Conservation (phyloP, 2,329 filamentous ascomycete genomes). For the Fusarium tuaranense region DNA sequence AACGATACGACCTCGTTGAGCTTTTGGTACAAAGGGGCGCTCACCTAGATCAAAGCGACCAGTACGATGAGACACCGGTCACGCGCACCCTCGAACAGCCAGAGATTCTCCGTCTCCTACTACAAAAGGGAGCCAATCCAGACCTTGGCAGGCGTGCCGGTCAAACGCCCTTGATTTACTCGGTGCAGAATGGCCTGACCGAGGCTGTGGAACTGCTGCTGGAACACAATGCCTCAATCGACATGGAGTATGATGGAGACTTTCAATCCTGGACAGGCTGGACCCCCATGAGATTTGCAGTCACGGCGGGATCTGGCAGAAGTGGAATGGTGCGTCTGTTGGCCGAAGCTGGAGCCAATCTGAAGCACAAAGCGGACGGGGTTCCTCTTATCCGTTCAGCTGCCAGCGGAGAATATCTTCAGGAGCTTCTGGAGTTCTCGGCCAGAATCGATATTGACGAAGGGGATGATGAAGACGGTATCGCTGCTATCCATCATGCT, state of each 20-base stretch:
- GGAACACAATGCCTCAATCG: background rate
- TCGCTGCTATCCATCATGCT: background rate
- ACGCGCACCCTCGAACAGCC: background rate
- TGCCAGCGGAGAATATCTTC: background rate
- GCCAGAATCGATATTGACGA: background rate
- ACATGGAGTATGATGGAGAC: background rate
- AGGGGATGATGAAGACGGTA: fast-evolving
- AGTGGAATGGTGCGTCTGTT: background rate
- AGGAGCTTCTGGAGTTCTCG: background rate
- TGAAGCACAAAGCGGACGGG: background rate
- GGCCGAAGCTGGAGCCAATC: conserved; percentile 7
- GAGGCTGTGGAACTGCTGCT: background rate
- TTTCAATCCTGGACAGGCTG: background rate
- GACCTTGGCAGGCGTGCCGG: fast-evolving
- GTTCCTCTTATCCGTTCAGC: background rate
- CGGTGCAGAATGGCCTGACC: fast-evolving
- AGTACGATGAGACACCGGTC: background rate
- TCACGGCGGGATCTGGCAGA: fast-evolving
- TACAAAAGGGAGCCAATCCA: background rate
- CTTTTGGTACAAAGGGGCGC: background rate
- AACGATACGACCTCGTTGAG: background rate
- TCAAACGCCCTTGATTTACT: background rate
- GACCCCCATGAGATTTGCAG: background rate
- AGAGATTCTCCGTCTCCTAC: background rate
- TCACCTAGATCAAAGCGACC: background rate